Conservation (phyloP, 768 basidiomycete genomes). For the Calocera viscosa region DNA sequence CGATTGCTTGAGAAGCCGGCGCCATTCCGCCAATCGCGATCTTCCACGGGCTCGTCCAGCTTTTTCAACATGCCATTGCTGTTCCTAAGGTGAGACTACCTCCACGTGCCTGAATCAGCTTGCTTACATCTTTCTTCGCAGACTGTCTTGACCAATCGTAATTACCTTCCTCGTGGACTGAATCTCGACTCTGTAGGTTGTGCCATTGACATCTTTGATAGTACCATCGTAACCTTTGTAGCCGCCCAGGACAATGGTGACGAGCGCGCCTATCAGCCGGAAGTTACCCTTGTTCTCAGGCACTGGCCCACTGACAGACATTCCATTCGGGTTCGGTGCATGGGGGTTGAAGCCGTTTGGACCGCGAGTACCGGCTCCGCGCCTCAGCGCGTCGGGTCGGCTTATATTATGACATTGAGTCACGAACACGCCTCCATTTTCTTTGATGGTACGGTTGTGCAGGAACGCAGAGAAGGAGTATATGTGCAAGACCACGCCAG, state of each 20-base stretch:
- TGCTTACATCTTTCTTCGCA: constrained; percentile 59
- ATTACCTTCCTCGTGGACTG: constrained; percentile 78
- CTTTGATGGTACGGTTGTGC: constrained; percentile 76
- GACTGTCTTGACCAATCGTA: constrained; percentile 67
- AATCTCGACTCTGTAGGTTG: constrained; percentile 79
- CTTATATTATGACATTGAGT: constrained; percentile 33
- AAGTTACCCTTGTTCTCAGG: neutral
- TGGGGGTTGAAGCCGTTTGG: constrained; percentile 8
- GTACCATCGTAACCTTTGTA: constrained; percentile 84
- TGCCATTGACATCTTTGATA: constrained; percentile 90
- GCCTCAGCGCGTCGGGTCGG: neutral
- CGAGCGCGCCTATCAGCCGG: constrained; percentile 63
- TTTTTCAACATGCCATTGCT: constrained; percentile 40
- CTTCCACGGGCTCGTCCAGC: constrained; percentile 31
- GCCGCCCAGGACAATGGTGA: constrained; percentile 72
- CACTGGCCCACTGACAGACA: neutral
- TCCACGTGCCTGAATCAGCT: neutral
- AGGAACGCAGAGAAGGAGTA: constrained; percentile 90
- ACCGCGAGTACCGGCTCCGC: neutral
- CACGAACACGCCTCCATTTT: constrained; percentile 92
- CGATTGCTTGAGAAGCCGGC: constrained; percentile 23
- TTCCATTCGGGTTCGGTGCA: neutral
- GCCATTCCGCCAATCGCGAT: constrained; percentile 12
- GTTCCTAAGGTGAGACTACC: constrained; percentile 6
- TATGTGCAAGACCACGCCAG: constrained; percentile 84